phyloP scores from a whole-genome alignment of 2,329 filamentous ascomycete species.

The Hymenoscyphus albidus region DNA sequence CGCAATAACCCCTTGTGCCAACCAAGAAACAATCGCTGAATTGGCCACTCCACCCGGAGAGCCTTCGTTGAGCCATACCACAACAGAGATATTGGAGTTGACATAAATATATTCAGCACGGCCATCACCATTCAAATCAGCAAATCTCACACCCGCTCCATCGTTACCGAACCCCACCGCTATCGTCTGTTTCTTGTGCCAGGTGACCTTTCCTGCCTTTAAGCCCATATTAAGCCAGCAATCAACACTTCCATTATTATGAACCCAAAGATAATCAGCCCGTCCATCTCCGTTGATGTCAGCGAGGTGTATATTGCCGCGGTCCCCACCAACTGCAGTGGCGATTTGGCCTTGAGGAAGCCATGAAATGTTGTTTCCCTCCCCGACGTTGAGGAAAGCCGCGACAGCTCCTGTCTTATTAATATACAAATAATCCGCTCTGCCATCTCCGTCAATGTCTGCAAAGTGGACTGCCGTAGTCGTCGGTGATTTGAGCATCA shows the following conservation, averaged over 20 bases:
- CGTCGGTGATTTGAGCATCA: neutral
- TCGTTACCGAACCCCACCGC: conserved; percentile 7
- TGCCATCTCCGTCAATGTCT: conserved; percentile 17
- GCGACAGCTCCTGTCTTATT: conserved; percentile 11
- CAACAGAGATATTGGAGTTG: neutral
- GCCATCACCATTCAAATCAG: conserved; percentile 13
- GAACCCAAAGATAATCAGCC: conserved; percentile 13
- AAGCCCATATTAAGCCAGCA: conserved; percentile 8
- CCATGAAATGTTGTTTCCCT: neutral
- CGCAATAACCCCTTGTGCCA: conserved; percentile 1
- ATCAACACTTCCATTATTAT: conserved; percentile 4
- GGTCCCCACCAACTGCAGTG: neutral
- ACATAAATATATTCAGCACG: conserved; percentile 12
- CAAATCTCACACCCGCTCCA: conserved; percentile 10
- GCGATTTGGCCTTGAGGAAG: conserved; percentile 8
- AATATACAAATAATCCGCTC: conserved; percentile 13
- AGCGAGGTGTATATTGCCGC: conserved; percentile 8
- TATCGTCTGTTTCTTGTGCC: conserved; percentile 2
- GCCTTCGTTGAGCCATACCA: conserved; percentile 4
- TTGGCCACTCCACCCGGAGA: neutral
- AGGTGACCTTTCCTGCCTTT: conserved; percentile 4
- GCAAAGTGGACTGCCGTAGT: conserved; percentile 11
- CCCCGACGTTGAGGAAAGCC: conserved; percentile 6
- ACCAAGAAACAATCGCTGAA: neutral
- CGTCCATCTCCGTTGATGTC: conserved; percentile 15